These are phyloP conservation scores for Colletotrichum neosansevieriae DNA, from an alignment of 2,329 filamentous ascomycete species.

Conservation along the genomic window DNA sequence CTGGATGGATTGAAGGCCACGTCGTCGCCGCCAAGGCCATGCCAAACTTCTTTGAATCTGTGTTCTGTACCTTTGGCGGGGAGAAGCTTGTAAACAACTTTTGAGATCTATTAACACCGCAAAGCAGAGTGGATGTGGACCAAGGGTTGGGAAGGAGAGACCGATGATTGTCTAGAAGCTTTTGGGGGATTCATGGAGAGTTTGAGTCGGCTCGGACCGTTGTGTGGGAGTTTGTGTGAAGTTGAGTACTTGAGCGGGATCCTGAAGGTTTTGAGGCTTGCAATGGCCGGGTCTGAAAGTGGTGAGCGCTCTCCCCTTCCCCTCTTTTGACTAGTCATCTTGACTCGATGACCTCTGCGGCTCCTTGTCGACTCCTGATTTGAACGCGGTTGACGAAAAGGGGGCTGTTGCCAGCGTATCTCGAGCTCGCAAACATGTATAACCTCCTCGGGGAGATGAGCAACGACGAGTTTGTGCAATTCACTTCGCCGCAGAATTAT, in stretches of 20 bases:
- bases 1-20: slow-evolving; percentile 41
- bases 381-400: no score
- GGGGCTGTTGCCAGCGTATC: no score
- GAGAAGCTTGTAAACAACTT: no score
- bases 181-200: slow-evolving; percentile 27
- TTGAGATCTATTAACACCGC: no score
- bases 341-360: no score
- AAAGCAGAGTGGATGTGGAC: no score
- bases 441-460: slow-evolving; percentile 45
- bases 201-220: slow-evolving; percentile 18
- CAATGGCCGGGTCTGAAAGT: slow-evolving; percentile 44
- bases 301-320: slow-evolving; percentile 43
- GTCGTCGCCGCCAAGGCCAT: slow-evolving; percentile 44
- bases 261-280: slow-evolving; percentile 46
- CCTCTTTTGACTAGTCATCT: no score
- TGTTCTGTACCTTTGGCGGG: slow-evolving; percentile 41
- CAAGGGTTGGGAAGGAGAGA: not conserved
- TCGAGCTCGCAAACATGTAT: slow-evolving; percentile 43
- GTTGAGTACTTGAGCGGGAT: slow-evolving; percentile 48
- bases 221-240: slow-evolving; percentile 50
- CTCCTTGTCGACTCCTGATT: no score
- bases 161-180: not conserved
- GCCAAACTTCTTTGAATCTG: slow-evolving; percentile 41
- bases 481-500: no score
- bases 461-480: slow-evolving; percentile 46